Evolutionary conservation across 805 yeast species (phyloP), one percentile per base, ranked within the genome.

Genomic region (Cyberlindnera meyerae): DNA sequence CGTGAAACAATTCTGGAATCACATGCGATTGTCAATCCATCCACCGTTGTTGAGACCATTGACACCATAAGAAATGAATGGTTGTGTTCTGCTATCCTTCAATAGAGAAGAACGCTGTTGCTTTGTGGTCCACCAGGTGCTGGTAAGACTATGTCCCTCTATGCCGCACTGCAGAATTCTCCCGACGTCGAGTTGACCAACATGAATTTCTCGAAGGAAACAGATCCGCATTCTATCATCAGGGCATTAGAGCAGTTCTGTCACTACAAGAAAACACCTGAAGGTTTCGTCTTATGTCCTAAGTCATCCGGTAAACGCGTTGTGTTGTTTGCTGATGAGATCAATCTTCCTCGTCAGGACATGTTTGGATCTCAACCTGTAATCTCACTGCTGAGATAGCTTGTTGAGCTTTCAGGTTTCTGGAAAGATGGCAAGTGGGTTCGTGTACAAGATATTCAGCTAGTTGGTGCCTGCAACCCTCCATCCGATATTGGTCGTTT

Each of bases 121-220:
- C 65, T 90, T 16, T 87, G 96, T 60, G 97, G 97, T 3, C 97
- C 97, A 0, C 97, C 97, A 0, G 97, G 97, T 4, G 82, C 96
- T 0, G 97, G 97, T 40, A 90, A 90, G 55, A 89, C 97, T 0
- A 89, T 90, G 97, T 78, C 89, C 0, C 60, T 90, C 14, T 69
- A 85, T 46, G 75, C 80, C 31, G 79, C 87, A 0, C 54, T 90
- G 27, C 63, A 84, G 30, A 66, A 65, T 36, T 68, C 82, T 0
- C 70, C 79, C 0, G 66, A 71, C 12, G 64, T 77, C 40, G 82
- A 77, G 15, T 62, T 87, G 3, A 68, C 78, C 3, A 75, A 86
- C 5, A 57, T 90, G 47, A 90, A 87, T 49, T 87, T 89, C 50
- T 86, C 96, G 2, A 84, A 84, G 44, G 88, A 83, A 14, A 81